phyloP scores from a whole-genome alignment of 2,329 filamentous ascomycete species.

The Blastomyces silverae region DNA sequence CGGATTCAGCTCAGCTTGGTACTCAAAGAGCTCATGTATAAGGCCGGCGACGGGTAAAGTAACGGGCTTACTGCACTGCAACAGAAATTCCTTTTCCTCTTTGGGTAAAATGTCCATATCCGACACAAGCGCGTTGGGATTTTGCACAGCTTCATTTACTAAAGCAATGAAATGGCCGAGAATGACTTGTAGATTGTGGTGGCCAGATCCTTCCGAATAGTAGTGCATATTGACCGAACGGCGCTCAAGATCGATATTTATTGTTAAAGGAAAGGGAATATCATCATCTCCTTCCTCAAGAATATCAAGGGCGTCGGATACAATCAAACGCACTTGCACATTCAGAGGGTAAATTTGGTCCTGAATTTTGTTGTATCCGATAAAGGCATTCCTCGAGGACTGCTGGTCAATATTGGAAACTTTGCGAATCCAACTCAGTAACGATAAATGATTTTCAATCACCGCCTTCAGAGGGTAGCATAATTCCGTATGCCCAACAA shows the following conservation, averaged over 20 bases:
- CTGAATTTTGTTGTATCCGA: slow-evolving; percentile 3
- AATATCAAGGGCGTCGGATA: slow-evolving; percentile 6
- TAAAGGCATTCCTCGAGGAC: slow-evolving; percentile 3
- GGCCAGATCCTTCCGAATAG: not conserved
- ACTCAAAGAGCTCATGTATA: slow-evolving; percentile 12
- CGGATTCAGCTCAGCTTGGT: slow-evolving; percentile 10
- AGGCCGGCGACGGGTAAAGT: not conserved
- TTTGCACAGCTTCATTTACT: not conserved
- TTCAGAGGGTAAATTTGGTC: not conserved
- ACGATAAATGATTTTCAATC: slow-evolving; percentile 2
- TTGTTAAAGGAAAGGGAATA: not conserved
- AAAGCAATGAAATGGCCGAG: not conserved
- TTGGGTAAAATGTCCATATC: not conserved
- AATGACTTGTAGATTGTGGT: slow-evolving; percentile 6
- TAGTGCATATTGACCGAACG: slow-evolving; percentile 4
- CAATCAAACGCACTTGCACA: slow-evolving; percentile 1
- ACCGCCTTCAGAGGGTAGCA: slow-evolving; percentile 4
- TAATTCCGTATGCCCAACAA: slow-evolving; percentile 7
- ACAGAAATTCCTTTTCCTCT: slow-evolving; percentile 2
- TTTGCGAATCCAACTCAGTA: not conserved
- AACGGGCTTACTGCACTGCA: not conserved
- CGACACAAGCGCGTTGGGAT: not conserved
- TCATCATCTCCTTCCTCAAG: not conserved
- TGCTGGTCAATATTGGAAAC: slow-evolving; percentile 3
- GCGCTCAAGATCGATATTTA: not conserved